Percentiles rank a stretch among this genome's conserved stretches.
Evolutionary conservation across 129 eudicot genomes (phyloP).

Genomic region (Pseudognaphalium luteoalbum): DNA sequence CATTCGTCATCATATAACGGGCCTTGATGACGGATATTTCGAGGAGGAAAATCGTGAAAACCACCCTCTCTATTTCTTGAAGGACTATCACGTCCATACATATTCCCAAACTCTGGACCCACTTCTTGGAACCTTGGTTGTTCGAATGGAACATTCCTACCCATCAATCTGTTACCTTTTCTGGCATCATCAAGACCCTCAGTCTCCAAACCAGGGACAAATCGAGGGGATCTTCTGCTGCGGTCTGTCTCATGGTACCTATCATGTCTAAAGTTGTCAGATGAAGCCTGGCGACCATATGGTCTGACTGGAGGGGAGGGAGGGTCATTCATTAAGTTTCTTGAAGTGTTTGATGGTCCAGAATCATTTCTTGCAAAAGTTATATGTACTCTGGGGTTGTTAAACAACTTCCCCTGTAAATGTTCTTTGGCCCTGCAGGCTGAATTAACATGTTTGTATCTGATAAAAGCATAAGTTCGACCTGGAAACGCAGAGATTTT

Average conservation of each 20-base stretch:
- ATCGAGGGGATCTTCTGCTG: conserved; percentile 51
- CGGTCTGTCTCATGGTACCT: conserved; percentile 49
- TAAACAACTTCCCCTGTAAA: conserved; percentile 80
- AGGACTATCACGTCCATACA: conserved; percentile 57
- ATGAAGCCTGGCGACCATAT: conserved; percentile 51
- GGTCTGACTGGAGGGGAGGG: conserved; percentile 51
- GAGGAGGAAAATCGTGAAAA: conserved; percentile 59
- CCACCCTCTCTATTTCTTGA: conserved; percentile 43
- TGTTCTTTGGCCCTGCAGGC: conserved; percentile 78
- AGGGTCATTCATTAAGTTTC: conserved; percentile 53
- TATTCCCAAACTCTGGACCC: conserved; percentile 40
- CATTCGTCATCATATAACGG: conserved; percentile 65
- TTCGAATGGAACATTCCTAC: conserved; percentile 42
- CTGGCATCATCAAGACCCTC: conserved; percentile 42
- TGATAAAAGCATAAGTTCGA: conserved; percentile 76
- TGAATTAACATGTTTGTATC: conserved; percentile 53
- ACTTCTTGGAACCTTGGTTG: conserved; percentile 46
- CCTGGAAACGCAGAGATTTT: conserved; percentile 83
- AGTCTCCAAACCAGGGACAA: conserved; percentile 38
- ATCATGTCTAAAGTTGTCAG: conserved; percentile 51
- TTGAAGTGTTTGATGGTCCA: conserved; percentile 50
- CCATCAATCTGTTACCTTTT: conserved; percentile 38
- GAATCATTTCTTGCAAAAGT: conserved; percentile 68
- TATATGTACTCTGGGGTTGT: conserved; percentile 86
- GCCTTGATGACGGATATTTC: conserved; percentile 40